Evolutionary conservation across 139 green algal species (phyloP).

Genomic region (Chlamydomonas sp.): DNA sequence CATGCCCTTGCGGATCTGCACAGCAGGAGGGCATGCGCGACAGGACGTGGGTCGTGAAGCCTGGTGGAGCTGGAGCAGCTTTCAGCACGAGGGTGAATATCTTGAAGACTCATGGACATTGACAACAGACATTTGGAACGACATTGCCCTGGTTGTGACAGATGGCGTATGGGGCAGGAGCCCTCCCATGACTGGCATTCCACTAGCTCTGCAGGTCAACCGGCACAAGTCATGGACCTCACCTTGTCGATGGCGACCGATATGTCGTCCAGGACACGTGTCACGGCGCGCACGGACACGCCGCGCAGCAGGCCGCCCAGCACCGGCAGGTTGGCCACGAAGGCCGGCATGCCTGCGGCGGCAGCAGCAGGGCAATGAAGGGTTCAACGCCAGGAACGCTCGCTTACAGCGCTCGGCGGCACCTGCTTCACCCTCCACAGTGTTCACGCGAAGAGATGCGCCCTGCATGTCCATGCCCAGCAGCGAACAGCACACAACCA

Average conservation of each 20-base stretch:
- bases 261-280: slow-evolving; percentile 54
- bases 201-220: background rate
- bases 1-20: slow-evolving; percentile 29
- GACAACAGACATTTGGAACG: too few species aligned
- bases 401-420: too few species aligned
- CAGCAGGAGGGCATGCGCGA: background rate
- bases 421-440: too few species aligned
- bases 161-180: background rate
- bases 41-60: background rate
- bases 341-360: slow-evolving; percentile 44
- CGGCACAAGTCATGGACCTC: background rate
- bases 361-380: background rate
- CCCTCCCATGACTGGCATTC: background rate
- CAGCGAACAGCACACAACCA: too few species aligned
- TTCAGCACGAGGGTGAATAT: too few species aligned
- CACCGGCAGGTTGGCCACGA: slow-evolving; percentile 49
- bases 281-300: slow-evolving; percentile 49
- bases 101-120: too few species aligned
- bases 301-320: slow-evolving; percentile 51
- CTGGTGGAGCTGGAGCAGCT: too few species aligned
- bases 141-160: background rate
- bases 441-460: too few species aligned
- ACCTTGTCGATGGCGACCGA: slow-evolving; percentile 47
- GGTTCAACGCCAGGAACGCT: too few species aligned
- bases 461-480: too few species aligned